Conservation (phyloP, 176 grass and related monocot genomes). For the Eremochloa ophiuroides region DNA sequence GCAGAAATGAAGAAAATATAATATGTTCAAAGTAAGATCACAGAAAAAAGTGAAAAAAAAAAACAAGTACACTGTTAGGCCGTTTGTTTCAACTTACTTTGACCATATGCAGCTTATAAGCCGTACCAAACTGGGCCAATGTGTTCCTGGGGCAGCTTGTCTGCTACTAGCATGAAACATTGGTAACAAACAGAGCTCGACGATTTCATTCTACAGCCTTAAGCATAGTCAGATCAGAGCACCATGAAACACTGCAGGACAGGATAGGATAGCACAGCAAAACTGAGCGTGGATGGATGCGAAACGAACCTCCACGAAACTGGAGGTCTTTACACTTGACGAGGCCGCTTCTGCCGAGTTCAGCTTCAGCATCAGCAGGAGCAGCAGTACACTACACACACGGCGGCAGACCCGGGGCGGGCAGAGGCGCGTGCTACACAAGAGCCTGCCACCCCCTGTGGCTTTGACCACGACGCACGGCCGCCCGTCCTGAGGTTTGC, state of each 20-base stretch:
- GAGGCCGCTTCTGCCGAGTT: neutral
- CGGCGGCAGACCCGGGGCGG: slow-evolving; percentile 22
- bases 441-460: slow-evolving; percentile 69
- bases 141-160: neutral
- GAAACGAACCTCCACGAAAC: neutral
- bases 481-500: slow-evolving; percentile 26
- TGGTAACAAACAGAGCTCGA: neutral
- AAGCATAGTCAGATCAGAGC: neutral
- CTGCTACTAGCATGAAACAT: neutral
- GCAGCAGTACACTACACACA: slow-evolving; percentile 3
- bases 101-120: too few relatives aligned
- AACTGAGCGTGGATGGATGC: neutral
- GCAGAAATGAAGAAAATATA: neutral
- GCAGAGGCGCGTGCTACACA: slow-evolving; percentile 33
- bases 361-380: slow-evolving; percentile 11
- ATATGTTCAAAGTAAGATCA: too few relatives aligned
- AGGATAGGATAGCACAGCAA: neutral
- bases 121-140: too few relatives aligned
- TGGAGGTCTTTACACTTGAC: slow-evolving; percentile 35
- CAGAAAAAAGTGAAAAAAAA: too few relatives aligned
- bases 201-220: neutral
- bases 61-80: too few relatives aligned
- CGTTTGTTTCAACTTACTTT: neutral
- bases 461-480: slow-evolving; percentile 69
- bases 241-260: neutral